A percentile compares a stretch with the other conserved stretches of the same genome.
Evolutionary conservation across 2,329 filamentous ascomycete genomes (phyloP).

Genomic region (Talaromyces verruculosus): DNA sequence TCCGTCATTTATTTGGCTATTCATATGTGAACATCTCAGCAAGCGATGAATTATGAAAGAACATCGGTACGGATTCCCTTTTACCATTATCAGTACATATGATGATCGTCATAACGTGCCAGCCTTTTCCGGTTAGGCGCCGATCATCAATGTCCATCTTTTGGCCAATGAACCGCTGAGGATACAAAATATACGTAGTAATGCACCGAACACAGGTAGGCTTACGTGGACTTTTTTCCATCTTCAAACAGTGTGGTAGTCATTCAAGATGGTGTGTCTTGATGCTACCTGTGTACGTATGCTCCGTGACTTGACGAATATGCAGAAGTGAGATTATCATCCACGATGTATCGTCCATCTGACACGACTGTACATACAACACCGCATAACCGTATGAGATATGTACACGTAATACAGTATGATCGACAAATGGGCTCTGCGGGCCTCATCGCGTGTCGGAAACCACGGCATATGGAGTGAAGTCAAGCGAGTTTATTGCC

Average conservation of each 20-base stretch:
- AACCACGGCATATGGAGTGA: background rate
- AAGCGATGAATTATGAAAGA: background rate
- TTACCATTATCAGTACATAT: background rate
- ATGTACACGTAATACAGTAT: slow-evolving; percentile 4
- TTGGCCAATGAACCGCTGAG: background rate
- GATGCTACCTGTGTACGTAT: background rate
- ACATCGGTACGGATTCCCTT: background rate
- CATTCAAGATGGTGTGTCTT: background rate
- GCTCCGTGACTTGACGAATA: background rate
- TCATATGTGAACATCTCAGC: background rate
- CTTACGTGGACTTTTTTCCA: background rate
- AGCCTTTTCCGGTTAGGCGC: background rate
- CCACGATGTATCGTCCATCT: background rate
- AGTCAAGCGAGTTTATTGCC: background rate
- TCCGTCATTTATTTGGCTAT: background rate
- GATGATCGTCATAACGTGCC: slow-evolving; percentile 3
- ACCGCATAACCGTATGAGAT: background rate
- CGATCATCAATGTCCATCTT: background rate
- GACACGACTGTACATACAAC: background rate
- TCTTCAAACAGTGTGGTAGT: background rate
- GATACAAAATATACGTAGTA: background rate
- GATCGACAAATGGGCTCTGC: slow-evolving; percentile 5
- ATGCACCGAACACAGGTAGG: background rate
- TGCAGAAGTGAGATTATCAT: background rate
- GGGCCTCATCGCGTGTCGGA: background rate